Base-by-base conservation (phyloP, 2,329 filamentous ascomycete genomes). In the Fusarium tricinctum region DNA sequence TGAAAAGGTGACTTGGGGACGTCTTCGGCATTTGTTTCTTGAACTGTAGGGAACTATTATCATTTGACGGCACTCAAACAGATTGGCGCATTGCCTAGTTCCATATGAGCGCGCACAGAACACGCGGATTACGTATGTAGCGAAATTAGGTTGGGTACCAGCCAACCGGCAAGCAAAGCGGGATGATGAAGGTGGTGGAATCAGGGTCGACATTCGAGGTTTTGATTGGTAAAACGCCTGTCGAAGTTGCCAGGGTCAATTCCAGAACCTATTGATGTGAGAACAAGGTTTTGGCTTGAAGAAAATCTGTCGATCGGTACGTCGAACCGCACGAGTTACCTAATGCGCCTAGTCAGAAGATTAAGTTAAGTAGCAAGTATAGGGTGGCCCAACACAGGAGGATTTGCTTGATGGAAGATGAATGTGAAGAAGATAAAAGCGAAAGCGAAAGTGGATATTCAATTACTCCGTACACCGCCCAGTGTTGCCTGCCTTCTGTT, bases 241-340 rank as follows among this genome's bases (percentile, higher is more conserved):
- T 32, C 44, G 46, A 46, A 62, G 67, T 50, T 70, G 65, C 61
- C 51, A 68, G 69, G 72, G 40, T 63, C 44, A 61, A 47, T 73
- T 74, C 71, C 71, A 69, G 71, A 74, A 74, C 43, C 58, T 61
- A 62, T 68, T 51, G 54, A 63, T 66, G 55, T 48, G 55, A 66
- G 60, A 64, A 67, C 70, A 72, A 66, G 70, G 72, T 70, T 71
- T 67, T 58, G 59, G 62, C 60, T 64, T 71, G 66, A 71, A 59
- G 64, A 68, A 62, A 69, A 73, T 69, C 71, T 56, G 72, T 73
- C 72, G 72, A 74, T 74, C 72, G 52, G 52, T 44, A 15, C 58
- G 52, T 62, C 49, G 57, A 70, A 59, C 43, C 53, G 65, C 61
- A 59, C 54, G 43, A 61, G 56, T 69, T 28, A 63, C 50, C 58